Evolutionary conservation across 2,329 filamentous ascomycete genomes (phyloP).

Genomic region (Teratosphaeria destructans): DNA sequence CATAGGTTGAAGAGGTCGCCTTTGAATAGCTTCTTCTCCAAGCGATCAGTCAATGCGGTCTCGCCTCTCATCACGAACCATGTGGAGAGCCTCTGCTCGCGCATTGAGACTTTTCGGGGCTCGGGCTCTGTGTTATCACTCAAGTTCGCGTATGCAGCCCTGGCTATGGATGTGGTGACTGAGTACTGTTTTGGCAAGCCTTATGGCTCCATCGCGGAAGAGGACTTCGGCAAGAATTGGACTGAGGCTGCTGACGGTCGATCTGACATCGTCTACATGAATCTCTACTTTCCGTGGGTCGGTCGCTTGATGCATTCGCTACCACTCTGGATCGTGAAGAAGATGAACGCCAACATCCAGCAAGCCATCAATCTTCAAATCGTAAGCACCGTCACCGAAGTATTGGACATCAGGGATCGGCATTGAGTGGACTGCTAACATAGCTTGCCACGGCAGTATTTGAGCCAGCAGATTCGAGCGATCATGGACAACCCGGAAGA

Average conservation of each 20-base stretch:
- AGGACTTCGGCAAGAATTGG: neutral
- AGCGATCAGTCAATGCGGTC: neutral
- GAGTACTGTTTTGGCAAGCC: constrained; percentile 16
- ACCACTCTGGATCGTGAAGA: constrained; percentile 20
- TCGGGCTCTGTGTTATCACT: neutral
- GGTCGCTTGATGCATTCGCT: constrained; percentile 30
- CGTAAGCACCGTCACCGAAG: neutral
- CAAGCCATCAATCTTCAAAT: neutral
- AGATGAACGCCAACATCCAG: constrained; percentile 1
- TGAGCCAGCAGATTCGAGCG: neutral
- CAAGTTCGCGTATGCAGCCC: neutral
- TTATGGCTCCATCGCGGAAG: neutral
- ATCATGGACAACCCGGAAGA: neutral
- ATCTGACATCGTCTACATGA: constrained; percentile 2
- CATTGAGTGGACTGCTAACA: no score
- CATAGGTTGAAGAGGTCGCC: constrained; percentile 1
- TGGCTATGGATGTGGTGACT: constrained; percentile 26
- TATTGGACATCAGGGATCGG: neutral
- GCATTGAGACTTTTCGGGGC: neutral
- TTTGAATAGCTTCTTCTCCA: neutral
- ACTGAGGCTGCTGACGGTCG: neutral
- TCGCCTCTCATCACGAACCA: neutral
- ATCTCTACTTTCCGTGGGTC: constrained; percentile 2
- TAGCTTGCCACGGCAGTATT: neutral
- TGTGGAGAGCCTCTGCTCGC: neutral